phyloP scores from a whole-genome alignment of 768 basidiomycete species.

The Hygrocybe punicea region DNA sequence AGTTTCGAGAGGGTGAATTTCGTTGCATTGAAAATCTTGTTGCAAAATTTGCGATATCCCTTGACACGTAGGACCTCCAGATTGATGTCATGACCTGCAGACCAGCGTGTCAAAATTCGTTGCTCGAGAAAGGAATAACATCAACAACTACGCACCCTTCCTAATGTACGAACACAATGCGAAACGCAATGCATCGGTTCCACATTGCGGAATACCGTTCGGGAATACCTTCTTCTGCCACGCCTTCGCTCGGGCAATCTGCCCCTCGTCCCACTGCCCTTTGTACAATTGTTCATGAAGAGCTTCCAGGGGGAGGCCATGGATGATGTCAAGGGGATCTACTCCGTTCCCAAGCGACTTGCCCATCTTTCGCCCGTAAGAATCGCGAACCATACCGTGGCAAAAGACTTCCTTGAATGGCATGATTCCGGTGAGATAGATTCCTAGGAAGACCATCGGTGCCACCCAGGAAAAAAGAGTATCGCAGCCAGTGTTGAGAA shows the following conservation, averaged over 20 bases:
- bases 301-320: constrained; percentile 72
- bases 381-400: constrained; percentile 99
- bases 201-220: constrained; percentile 98
- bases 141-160: constrained; percentile 55
- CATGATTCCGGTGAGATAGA: constrained; percentile 83
- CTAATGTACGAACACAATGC: constrained; percentile 92
- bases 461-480: constrained; percentile 99
- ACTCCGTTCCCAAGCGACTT: constrained; percentile 99
- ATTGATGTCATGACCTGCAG: constrained; percentile 89
- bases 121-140: background rate
- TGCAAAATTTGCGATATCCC: constrained; percentile 99
- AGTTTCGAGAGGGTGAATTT: constrained; percentile 98
- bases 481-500: constrained; percentile 99
- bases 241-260: constrained; percentile 83
- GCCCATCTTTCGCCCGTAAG: constrained; percentile 98
- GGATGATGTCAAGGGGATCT: constrained; percentile 93
- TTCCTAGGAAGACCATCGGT: constrained; percentile 92
- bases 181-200: constrained; percentile 93
- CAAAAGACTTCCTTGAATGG: constrained; percentile 96
- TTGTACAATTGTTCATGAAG: constrained; percentile 83
- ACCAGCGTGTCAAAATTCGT: background rate
- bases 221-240: constrained; percentile 99
- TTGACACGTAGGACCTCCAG: constrained; percentile 93
- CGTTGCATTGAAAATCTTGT: constrained; percentile 99
- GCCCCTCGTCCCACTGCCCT: constrained; percentile 91